Evolutionary conservation across 2,329 filamentous ascomycete genomes (phyloP), one percentile per base, ranked within the genome.

Genomic region (Colletotrichum falcatum): DNA sequence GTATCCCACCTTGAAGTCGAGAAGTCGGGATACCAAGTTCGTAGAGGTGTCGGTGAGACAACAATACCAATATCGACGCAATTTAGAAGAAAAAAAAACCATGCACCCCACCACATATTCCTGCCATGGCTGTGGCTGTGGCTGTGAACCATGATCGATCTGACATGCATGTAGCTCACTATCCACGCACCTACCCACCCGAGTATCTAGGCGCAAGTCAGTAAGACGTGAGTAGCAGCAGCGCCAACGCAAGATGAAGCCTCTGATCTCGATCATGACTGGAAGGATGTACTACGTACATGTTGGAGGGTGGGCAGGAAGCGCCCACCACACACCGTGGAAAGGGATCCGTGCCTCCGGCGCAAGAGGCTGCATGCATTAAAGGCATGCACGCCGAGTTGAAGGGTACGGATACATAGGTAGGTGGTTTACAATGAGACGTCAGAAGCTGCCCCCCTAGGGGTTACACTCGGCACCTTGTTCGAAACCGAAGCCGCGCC

Each of bases 401-500:
- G 42, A 35, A 48, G n/a, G 20, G 18, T 16, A 20, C n/a, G 6
- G 28, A 6, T 33, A 12, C 14, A 14, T 14, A 11, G 35, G 35
- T 37, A 37, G 12, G 35, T 12, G 14, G 8, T 11, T 35, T 44
- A 23, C 48, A 14, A 55, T 20, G 35, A 54, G 61, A 46, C 35
- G 23, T 18, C 37, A 55, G 42, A 55, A 66, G 62, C 66, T 66
- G 39, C 58, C 46, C 20, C 44, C 37, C 53, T 54, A 67, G 64
- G 64, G 68, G 68, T 71, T 68, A 59, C 68, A 67, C 65, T 71
- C 64, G 68, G 64, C 64, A 68, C 53, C 53, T 71, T 61, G n/a
- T 20, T 54, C 51, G 20, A 51, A 59, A 42, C 66, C 56, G 9
- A 30, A 30, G 16, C 46, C 30, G 30, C 30, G 30, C 46, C 33